phyloP scores from a whole-genome alignment of 129 eudicot genomes.

The Lactuca sativa region DNA sequence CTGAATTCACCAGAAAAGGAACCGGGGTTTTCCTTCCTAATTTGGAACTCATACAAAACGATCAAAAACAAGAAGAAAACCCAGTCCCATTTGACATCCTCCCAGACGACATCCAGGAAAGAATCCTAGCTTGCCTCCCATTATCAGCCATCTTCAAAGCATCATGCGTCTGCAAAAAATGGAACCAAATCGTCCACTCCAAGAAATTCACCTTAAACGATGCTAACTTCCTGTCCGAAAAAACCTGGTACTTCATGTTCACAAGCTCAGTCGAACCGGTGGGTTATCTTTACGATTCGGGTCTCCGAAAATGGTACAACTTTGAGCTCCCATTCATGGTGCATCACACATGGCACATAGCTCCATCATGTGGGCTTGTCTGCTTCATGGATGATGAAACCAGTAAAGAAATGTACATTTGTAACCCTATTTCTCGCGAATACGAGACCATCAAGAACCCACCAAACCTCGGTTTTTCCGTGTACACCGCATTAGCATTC shows the following conservation, averaged over 20 bases:
- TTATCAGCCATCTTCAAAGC: slow-evolving; percentile 38
- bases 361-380: slow-evolving; percentile 47
- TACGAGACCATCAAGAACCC: slow-evolving; percentile 29
- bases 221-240: slow-evolving; percentile 11
- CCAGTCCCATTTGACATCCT: slow-evolving; percentile 34
- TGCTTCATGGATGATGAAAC: slow-evolving; percentile 50
- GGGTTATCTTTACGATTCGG: slow-evolving; percentile 48
- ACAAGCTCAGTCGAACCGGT: slow-evolving; percentile 32
- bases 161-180: slow-evolving; percentile 46
- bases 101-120: slow-evolving; percentile 50
- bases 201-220: slow-evolving; percentile 30
- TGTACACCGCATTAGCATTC: slow-evolving; percentile 46
- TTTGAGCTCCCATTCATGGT: slow-evolving; percentile 45
- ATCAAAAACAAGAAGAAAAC: slow-evolving; percentile 21
- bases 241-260: slow-evolving; percentile 64
- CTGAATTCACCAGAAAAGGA: slow-evolving; percentile 26
- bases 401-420: slow-evolving; percentile 24
- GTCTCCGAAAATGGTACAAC: slow-evolving; percentile 39
- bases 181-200: slow-evolving; percentile 44
- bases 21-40: slow-evolving; percentile 38
- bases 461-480: slow-evolving; percentile 29
- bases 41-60: slow-evolving; percentile 13
- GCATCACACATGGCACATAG: slow-evolving; percentile 42
- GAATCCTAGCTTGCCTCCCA: slow-evolving; percentile 44
- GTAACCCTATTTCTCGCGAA: slow-evolving; percentile 44